Base-by-base conservation (phyloP, 352 stramenopile species). In the Phytopythium montanum region DNA sequence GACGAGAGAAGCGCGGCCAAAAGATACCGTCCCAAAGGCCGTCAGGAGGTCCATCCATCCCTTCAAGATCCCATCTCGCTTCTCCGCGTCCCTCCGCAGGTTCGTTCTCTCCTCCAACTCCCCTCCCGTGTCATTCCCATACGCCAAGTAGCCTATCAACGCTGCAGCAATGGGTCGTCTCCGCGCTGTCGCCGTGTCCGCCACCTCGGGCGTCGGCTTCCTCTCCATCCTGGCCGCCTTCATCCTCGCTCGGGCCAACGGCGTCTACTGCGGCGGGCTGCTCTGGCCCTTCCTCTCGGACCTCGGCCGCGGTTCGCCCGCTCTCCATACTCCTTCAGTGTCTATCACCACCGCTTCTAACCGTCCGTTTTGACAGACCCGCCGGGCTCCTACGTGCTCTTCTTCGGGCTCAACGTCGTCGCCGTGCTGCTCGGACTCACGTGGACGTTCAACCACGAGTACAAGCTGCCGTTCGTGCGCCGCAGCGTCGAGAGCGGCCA, bases 401-500 rank as follows among this genome's bases (percentile, higher is more conserved):
- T 76, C 53, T 75, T 82, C 48, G 72, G 73, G 0, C 68, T 86
- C 45, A 84, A 76, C 21, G 31, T 69, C 34, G 68, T 81, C 34
- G 72, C 71, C 18, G 61, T 86, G 54, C 54, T 86, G 29, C 49
- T 86, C 16, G 70, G 69, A n/a, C 58, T 78, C 56, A 72, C 66
- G 53, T 86, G 76, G 73, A 70, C 64, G 53, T 79, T 89, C 64
- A 89, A 89, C 66, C 72, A 75, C 65, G 64, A 77, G 49, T 78
- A 82, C 56, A 79, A 87, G 59, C 62, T 83, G 49, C 66, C 56
- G 1, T 73, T 81, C 36, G 54, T 86, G 44, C 62, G 68, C 26
- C 61, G 64, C 34, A 72, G 66, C 44, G 23, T 81, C 10, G 68
- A 74, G 8, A 75, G 73, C 48, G 73, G 70, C 1, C 69, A 76